These are phyloP conservation scores for Scutellaria baicalensis DNA, from an alignment of 257 asterid species.

Conservation along the genomic window DNA sequence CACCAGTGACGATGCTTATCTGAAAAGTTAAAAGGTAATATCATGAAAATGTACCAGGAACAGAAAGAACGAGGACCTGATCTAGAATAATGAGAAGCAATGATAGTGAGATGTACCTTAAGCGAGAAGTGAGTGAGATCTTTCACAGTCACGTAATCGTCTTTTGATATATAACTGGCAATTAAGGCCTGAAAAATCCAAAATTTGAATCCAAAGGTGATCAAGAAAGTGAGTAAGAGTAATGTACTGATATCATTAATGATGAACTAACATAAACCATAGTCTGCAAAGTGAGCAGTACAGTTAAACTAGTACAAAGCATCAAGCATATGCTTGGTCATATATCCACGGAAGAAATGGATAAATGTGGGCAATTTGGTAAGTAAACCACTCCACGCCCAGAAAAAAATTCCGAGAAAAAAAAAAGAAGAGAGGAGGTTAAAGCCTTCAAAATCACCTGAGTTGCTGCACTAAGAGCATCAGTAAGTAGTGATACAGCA, in stretches of 20 bases:
- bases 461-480: constrained; percentile 84
- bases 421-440: neutral
- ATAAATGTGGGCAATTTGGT: neutral
- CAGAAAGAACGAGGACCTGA: neutral
- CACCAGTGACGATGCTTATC: constrained; percentile 66
- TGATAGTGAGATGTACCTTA: constrained; percentile 42
- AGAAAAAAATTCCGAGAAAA: neutral
- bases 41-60: neutral
- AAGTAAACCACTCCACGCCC: neutral
- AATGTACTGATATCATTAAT: neutral
- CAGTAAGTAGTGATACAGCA: constrained; percentile 90
- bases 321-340: neutral
- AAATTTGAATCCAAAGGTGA: neutral
- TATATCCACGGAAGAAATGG: neutral
- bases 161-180: constrained; percentile 69
- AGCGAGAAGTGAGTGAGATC: constrained; percentile 58
- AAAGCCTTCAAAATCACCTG: constrained; percentile 47
- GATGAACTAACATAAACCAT: neutral
- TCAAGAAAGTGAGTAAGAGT: neutral
- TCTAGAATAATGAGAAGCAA: neutral
- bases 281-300: neutral
- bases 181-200: constrained; percentile 54
- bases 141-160: constrained; percentile 57
- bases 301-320: neutral
- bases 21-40: constrained; percentile 24